Percentiles rank a stretch among this genome's conserved stretches.
phyloP scores from a whole-genome alignment of 1,284 basidiomycete genomes.

The Cronartium quercuum region DNA sequence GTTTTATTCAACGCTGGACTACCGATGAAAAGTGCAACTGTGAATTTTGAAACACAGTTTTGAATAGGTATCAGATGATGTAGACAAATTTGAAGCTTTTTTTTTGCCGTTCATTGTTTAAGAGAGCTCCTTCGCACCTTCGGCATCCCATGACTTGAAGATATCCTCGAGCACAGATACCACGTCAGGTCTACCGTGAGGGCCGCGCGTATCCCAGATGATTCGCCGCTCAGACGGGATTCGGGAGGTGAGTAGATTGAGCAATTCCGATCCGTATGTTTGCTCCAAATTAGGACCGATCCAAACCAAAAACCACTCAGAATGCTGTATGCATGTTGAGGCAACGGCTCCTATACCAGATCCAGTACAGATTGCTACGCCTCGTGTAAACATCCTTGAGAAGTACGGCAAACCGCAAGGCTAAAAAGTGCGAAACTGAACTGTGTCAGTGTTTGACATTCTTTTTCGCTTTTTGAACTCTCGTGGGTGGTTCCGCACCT shows the following conservation, averaged over 20 bases:
- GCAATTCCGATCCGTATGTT: constrained; percentile 69
- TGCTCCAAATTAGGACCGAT: constrained; percentile 55
- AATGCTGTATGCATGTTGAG: constrained; percentile 65
- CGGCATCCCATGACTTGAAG: constrained; percentile 62
- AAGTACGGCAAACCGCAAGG: constrained; percentile 75
- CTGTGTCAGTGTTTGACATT: not conserved
- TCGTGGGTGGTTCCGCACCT: constrained; percentile 52
- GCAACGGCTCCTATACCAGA: constrained; percentile 69
- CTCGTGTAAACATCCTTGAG: constrained; percentile 64
- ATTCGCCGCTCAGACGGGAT: constrained; percentile 62
- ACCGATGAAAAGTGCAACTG: constrained; percentile 29
- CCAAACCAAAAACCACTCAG: constrained; percentile 64
- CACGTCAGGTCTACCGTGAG: constrained; percentile 65
- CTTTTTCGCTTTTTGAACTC: not conserved
- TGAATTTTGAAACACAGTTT: too few relatives aligned
- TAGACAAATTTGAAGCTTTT: not conserved
- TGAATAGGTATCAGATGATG: not conserved
- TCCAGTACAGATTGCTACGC: constrained; percentile 68
- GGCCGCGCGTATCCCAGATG: constrained; percentile 65
- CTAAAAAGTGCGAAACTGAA: constrained; percentile 48
- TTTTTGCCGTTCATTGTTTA: not conserved
- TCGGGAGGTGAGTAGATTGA: constrained; percentile 61
- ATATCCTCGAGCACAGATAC: constrained; percentile 66
- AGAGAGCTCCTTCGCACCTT: constrained; percentile 57
- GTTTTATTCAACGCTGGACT: constrained; percentile 20